Evolutionary conservation across 225 moss, liverwort and hornwort genomes (phyloP).

Genomic region (Marchantia paleacea): DNA sequence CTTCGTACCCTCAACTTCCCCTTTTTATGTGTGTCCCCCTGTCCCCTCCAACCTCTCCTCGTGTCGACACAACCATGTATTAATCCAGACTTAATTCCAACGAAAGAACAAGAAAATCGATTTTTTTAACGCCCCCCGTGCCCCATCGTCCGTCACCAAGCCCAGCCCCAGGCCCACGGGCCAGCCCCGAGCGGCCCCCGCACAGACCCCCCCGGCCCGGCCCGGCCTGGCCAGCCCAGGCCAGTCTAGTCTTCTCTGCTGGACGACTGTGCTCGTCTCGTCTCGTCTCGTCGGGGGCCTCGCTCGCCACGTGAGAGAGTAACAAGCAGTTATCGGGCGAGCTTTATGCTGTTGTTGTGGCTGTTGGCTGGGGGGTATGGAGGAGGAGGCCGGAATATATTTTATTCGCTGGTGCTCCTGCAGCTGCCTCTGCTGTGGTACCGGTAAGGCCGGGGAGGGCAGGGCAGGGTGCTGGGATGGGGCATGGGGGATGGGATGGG

Average conservation of each 20-base stretch:
- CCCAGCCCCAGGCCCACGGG: neutral
- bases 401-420: neutral
- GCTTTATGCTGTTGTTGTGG: neutral
- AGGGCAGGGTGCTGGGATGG: neutral
- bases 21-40: conserved; percentile 21
- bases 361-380: neutral
- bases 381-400: neutral
- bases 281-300: neutral
- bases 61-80: neutral
- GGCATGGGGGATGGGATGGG: neutral
- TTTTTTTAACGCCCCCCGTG: neutral
- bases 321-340: conserved; percentile 3
- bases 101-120: neutral
- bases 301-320: neutral
- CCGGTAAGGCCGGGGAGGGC: neutral
- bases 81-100: neutral
- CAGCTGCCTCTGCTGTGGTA: neutral
- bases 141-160: neutral
- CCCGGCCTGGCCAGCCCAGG: too few relatives aligned
- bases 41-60: conserved; percentile 12
- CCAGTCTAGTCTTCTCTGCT: neutral
- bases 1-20: conserved; percentile 2
- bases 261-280: too few relatives aligned
- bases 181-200: neutral
- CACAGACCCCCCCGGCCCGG: too few relatives aligned